A percentile compares a stretch with the other conserved stretches of the same genome.
Evolutionary conservation across 208 protist species (phyloP).

Genomic region (Leishmania guyanensis): DNA sequence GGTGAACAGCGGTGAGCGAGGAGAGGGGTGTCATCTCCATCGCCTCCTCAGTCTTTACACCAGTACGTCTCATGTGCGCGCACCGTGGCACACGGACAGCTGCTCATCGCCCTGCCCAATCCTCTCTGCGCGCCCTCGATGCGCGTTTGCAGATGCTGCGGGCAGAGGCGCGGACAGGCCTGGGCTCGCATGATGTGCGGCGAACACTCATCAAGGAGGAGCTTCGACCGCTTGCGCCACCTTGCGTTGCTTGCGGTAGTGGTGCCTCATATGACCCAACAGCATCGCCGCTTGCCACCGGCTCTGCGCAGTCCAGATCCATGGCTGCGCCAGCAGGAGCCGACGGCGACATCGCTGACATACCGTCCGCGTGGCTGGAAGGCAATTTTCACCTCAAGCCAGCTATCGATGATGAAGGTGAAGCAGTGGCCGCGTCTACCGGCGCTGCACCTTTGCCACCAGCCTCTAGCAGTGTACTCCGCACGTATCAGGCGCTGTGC

Average conservation of each 20-base stretch:
- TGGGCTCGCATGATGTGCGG: slow-evolving; percentile 41
- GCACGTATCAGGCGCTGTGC: slow-evolving; percentile 24
- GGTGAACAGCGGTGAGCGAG: background rate
- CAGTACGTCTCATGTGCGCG: background rate
- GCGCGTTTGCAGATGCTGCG: slow-evolving; percentile 30
- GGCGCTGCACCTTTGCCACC: background rate
- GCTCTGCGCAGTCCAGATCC: background rate
- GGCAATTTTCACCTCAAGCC: slow-evolving; percentile 21
- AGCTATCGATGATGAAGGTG: background rate
- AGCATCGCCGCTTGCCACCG: background rate
- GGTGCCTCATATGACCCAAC: background rate
- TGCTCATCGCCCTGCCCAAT: background rate
- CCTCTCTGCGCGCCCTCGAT: slow-evolving; percentile 21
- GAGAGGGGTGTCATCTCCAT: background rate
- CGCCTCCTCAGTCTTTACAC: background rate
- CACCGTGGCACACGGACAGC: background rate
- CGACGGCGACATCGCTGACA: background rate
- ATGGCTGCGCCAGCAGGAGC: background rate
- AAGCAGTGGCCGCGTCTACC: background rate
- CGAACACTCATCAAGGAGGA: slow-evolving; percentile 44
- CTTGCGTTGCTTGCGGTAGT: background rate
- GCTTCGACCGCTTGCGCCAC: slow-evolving; percentile 22
- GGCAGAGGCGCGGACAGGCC: slow-evolving; percentile 34
- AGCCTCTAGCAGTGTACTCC: background rate
- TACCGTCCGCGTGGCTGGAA: slow-evolving; percentile 25